These are phyloP conservation scores for Diplodia sapinea DNA, from an alignment of 2,329 filamentous ascomycete species.

Conservation along the genomic window DNA sequence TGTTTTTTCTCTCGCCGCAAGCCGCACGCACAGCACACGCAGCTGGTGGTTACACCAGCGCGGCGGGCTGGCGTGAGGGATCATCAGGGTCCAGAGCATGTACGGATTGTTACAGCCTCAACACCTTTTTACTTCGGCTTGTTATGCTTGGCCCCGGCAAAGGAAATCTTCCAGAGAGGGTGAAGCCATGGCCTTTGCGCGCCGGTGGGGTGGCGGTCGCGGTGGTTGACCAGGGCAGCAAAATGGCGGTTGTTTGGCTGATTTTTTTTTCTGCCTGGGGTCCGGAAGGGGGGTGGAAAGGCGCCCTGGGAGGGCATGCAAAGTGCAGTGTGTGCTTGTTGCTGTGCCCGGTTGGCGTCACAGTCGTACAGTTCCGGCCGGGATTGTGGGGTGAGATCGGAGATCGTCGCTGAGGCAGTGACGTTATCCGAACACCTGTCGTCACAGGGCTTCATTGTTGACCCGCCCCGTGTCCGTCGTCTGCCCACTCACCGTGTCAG, in stretches of 20 bases:
- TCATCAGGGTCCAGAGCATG: background rate
- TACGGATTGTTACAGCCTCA: background rate
- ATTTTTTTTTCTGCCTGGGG: background rate
- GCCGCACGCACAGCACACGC: background rate
- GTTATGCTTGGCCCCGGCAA: too few species aligned
- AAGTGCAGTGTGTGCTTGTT: background rate
- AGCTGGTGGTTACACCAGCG: background rate
- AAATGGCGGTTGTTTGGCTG: background rate
- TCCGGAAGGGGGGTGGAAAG: background rate
- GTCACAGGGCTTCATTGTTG: background rate
- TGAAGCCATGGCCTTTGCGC: background rate
- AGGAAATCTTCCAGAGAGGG: background rate
- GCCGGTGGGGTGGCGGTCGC: background rate
- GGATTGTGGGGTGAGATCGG: background rate
- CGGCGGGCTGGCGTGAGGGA: background rate
- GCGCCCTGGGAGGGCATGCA: background rate
- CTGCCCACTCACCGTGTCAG: too few species aligned
- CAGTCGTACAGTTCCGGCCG: background rate
- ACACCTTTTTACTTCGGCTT: background rate
- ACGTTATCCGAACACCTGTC: background rate
- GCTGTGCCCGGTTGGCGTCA: background rate
- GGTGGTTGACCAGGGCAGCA: background rate
- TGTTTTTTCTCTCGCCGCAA: background rate
- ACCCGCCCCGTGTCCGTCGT: background rate
- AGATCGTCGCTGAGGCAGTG: background rate